phyloP scores from a whole-genome alignment of 805 yeast genomes.

The Clavispora carvajalis region DNA sequence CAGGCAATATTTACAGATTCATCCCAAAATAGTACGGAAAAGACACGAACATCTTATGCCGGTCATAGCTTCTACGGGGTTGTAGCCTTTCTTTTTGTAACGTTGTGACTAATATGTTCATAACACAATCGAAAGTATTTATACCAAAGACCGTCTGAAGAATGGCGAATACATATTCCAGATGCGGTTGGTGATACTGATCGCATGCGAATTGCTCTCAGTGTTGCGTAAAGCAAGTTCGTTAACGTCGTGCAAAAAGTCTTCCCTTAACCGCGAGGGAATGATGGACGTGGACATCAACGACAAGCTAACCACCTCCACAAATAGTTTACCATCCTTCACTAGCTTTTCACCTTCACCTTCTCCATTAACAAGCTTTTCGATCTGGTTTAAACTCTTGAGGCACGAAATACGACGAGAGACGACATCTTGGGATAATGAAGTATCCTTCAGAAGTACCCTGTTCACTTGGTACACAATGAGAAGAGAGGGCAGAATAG shows the following conservation, averaged over 20 bases:
- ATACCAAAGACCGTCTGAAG: slow-evolving; percentile 13
- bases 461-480: slow-evolving; percentile 45
- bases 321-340: slow-evolving; percentile 50
- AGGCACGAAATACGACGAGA: slow-evolving; percentile 26
- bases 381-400: slow-evolving; percentile 53
- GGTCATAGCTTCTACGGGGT: too few relatives aligned
- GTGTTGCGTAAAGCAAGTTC: slow-evolving; percentile 36
- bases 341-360: slow-evolving; percentile 9
- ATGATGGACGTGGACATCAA: slow-evolving; percentile 43
- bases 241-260: slow-evolving; percentile 61
- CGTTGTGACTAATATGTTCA: too few relatives aligned
- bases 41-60: too few relatives aligned
- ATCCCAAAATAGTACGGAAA: too few relatives aligned
- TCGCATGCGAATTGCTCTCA: slow-evolving; percentile 35
- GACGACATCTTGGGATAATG: slow-evolving; percentile 28
- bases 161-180: slow-evolving; percentile 55
- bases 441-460: slow-evolving; percentile 24
- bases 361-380: slow-evolving; percentile 39
- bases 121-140: neutral
- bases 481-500: slow-evolving; percentile 74
- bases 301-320: slow-evolving; percentile 59
- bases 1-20: too few relatives aligned
- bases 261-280: slow-evolving; percentile 44
- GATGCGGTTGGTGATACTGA: slow-evolving; percentile 49
- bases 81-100: too few relatives aligned